Evolutionary conservation across 2,329 filamentous ascomycete genomes (phyloP).

Genomic region (Aplosporella prunicola): DNA sequence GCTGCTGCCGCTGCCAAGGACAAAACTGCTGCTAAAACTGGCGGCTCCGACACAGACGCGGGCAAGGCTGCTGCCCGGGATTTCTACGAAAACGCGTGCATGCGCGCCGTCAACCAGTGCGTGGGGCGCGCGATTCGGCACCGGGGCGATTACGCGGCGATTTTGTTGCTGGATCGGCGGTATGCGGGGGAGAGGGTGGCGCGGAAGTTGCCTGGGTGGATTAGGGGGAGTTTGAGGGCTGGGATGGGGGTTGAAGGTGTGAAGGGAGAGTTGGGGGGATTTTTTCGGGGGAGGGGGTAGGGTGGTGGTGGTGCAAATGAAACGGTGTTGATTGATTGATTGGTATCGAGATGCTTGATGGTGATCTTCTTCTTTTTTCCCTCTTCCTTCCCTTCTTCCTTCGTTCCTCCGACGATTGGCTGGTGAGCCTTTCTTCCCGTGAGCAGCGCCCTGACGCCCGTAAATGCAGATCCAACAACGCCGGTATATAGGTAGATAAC

Average conservation of each 20-base stretch:
- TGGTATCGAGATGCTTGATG: no score
- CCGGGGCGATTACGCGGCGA: constrained; percentile 77
- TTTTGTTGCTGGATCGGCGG: constrained; percentile 72
- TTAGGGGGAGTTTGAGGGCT: constrained; percentile 54
- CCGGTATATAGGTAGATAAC: no score
- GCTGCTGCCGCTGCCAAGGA: constrained; percentile 12
- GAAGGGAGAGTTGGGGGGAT: constrained; percentile 26
- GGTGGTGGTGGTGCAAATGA: no score
- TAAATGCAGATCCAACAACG: no score
- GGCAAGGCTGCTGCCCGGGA: constrained; percentile 51
- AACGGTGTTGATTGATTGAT: no score
- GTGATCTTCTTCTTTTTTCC: no score
- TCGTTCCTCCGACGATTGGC: no score
- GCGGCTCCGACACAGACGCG: constrained; percentile 25
- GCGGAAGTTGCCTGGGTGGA: constrained; percentile 81
- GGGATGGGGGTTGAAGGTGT: constrained; percentile 35
- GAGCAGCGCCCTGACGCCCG: no score
- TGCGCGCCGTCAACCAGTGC: constrained; percentile 95
- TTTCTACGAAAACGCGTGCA: constrained; percentile 90
- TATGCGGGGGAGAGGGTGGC: constrained; percentile 67
- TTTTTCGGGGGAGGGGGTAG: constrained; percentile 26
- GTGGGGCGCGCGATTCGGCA: constrained; percentile 90
- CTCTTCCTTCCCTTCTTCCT: no score
- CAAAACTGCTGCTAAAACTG: constrained; percentile 14
- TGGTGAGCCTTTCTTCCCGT: no score